Base-by-base conservation (phyloP, 352 stramenopile species). In the Thraustotheca clavata region DNA sequence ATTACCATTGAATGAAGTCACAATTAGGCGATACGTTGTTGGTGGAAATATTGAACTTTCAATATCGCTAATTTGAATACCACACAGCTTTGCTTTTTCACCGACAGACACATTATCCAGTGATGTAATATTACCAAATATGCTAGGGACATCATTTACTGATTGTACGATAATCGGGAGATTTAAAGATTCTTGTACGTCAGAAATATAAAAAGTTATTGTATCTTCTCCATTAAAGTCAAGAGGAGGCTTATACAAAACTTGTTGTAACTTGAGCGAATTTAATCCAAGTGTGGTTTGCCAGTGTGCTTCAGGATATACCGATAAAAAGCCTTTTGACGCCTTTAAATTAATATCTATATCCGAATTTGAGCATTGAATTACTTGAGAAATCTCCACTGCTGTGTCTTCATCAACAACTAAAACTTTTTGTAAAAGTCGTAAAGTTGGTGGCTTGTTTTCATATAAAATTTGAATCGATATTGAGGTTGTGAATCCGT, bases 211-310 rank as follows among this genome's bases (percentile, higher is more conserved):
- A n/a, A 61, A 39, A 11, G 11, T 9, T 22, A 61, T 12, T 26
- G 5, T 18, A 29, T 61, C 52, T 18, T 47, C 49, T 20, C 49
- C 49, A 59, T 41, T 24, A 34, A 48, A 59, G 29, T 59, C 9
- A 20, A 34, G 8, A 16, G 20, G 20, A 46, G 49, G 49, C 29
- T 59, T 8, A 22, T 59, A 59, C 38, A 20, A 16, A 20, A 20
- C 38, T 43, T 20, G 20, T 16, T 20, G 16, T 16, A 16, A 43
- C 38, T 20, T 18, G 49, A 59, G 8, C 27, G 43, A 59, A 14
- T 59, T 34, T 9, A 14, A 18, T 1, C 20, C 49, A 35, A 16
- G 20, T 16, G 16, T 59, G 22, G 49, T 14, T 59, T 59, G 49
- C 16, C 49, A 16, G 31, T 24, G n/a, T 12, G 1, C 1, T 39